These are phyloP conservation scores for Tephrocybe sp. DNA, from an alignment of 768 basidiomycete genomes.

Conservation along the genomic window DNA sequence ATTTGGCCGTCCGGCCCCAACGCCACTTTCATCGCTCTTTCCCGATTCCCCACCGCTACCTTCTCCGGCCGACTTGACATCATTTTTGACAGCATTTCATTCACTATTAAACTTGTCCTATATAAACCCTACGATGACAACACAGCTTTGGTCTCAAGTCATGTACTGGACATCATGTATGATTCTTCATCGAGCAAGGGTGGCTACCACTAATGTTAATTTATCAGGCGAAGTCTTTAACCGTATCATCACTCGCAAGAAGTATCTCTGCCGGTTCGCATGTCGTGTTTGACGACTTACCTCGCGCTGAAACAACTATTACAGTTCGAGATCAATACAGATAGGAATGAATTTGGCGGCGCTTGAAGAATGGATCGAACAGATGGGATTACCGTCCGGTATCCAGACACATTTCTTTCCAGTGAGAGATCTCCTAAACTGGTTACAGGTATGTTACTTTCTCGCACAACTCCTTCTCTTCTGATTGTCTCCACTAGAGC, in stretches of 20 bases:
- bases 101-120: conserved; percentile 81
- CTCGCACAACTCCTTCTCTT: background rate
- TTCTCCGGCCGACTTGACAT: conserved; percentile 58
- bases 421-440: conserved; percentile 77
- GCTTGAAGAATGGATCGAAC: conserved; percentile 90
- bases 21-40: conserved; percentile 51
- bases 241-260: conserved; percentile 84
- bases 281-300: background rate
- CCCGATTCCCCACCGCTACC: conserved; percentile 40
- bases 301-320: background rate
- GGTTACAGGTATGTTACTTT: conserved; percentile 66
- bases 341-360: conserved; percentile 82
- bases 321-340: conserved; percentile 81
- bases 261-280: conserved; percentile 82
- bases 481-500: conserved; percentile 44
- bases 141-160: conserved; percentile 96
- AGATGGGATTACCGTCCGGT: conserved; percentile 75
- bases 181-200: conserved; percentile 20
- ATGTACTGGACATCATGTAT: conserved; percentile 97
- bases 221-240: conserved; percentile 78
- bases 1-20: conserved; percentile 46
- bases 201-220: conserved; percentile 1
- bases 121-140: conserved; percentile 83
- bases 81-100: conserved; percentile 83
- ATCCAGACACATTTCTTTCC: conserved; percentile 81